Base-by-base conservation (phyloP, 2,329 filamentous ascomycete genomes). In the Fusarium sterilihyphosum region DNA sequence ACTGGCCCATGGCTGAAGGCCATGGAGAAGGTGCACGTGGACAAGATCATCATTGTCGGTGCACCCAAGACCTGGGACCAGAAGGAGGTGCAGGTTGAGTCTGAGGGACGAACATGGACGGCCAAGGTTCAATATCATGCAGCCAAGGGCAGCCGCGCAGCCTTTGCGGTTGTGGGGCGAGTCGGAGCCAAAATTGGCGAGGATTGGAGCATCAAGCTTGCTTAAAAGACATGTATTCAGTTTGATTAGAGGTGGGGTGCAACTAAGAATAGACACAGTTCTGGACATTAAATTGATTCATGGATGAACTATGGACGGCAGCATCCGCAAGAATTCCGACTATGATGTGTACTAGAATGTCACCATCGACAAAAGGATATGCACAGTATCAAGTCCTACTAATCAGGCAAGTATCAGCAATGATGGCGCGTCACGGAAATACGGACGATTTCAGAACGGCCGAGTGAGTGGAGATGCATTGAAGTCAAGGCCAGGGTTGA, bases 41-140 rank as follows among this genome's bases (percentile, higher is more conserved):
- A 98, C 85, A 95, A 93, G 84, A 89, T 98, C 63, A 87, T 98
- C 53, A 78, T 99, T 56, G 91, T 98, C 26, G 94, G 94, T 50
- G 94, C 94, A 6, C 93, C 94, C 2, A 85, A 88, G 40, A 83
- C 85, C 26, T 98, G 95, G 95, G 85, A 84, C 56, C 92, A 90
- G 85, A 86, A 83, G 72, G 87, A 86, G 73, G 92, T 91, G 50
- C 87, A 86, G 73, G 88, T 89, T 61, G 85, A 86, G 80, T 86
- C 86, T 5, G 87, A 86, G 64, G 88, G 88, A 53, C 85, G 86
- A 79, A 87, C 82, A 14, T 87, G 88, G 80, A 88, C 88, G 7
- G 88, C 88, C 18, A 84, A 92, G 68, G 86, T 93, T 47, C 89
- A 90, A 73, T 95, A 89, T 79, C 82, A 84, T 70, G 82, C 86